These are phyloP conservation scores for Leptographium radiaticola DNA, from an alignment of 2,329 filamentous ascomycete genomes.

Conservation along the genomic window DNA sequence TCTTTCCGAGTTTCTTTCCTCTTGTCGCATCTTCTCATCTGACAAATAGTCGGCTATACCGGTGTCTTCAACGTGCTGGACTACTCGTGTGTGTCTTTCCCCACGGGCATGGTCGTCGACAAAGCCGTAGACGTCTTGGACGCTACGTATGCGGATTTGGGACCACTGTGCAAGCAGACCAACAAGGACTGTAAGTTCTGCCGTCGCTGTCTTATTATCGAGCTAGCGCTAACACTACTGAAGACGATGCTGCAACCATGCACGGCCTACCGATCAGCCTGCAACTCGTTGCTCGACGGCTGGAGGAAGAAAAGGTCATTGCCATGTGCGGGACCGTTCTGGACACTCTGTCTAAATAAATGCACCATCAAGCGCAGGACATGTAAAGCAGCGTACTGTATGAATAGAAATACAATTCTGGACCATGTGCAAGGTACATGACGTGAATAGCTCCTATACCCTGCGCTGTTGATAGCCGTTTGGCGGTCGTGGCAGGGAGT, in stretches of 20 bases:
- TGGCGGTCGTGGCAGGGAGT: no score
- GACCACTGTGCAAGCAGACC: slow-evolving; percentile 23
- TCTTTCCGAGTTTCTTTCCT: not conserved
- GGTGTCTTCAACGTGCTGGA: slow-evolving; percentile 37
- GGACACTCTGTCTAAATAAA: not conserved
- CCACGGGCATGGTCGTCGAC: slow-evolving; percentile 27
- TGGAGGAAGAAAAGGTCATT: slow-evolving; percentile 28
- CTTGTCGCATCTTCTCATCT: not conserved
- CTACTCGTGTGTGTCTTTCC: slow-evolving; percentile 33
- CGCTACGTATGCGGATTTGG: slow-evolving; percentile 20
- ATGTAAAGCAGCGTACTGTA: not conserved
- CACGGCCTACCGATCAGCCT: slow-evolving; percentile 13
- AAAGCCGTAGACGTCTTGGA: slow-evolving; percentile 22
- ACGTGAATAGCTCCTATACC: no score
- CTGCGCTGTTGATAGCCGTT: no score
- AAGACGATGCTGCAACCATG: slow-evolving; percentile 9
- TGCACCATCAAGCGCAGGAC: not conserved
- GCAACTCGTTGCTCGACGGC: slow-evolving; percentile 26
- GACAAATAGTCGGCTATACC: slow-evolving; percentile 30
- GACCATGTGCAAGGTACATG: no score
- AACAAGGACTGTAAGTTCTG: slow-evolving; percentile 28
- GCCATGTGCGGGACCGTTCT: slow-evolving; percentile 18
- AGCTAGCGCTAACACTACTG: not conserved
- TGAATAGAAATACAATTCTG: not conserved
- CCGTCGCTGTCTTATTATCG: not conserved